Evolutionary conservation across 805 yeast species (phyloP).

Genomic region (Kregervanrija delftensis): DNA sequence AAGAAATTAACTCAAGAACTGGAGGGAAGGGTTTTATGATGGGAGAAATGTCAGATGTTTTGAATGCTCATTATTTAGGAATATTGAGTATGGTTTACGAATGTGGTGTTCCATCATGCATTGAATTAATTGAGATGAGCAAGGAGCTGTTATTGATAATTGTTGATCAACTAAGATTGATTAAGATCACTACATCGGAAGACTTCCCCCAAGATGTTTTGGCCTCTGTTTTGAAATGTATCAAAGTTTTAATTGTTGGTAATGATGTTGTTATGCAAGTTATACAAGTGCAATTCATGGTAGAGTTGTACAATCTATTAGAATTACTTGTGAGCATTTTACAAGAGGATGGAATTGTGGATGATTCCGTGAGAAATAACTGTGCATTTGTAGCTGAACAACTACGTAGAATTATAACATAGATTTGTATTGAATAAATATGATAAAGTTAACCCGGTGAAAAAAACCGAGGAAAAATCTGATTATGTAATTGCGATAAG

Average conservation of each 20-base stretch:
- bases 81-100: constrained; percentile 52
- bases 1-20: constrained; percentile 29
- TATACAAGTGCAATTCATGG: not conserved
- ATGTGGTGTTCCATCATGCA: constrained; percentile 49
- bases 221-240: constrained; percentile 8
- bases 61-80: constrained; percentile 52
- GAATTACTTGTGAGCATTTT: not conserved
- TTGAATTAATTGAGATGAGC: constrained; percentile 49
- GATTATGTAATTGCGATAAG: too few species aligned
- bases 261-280: not conserved
- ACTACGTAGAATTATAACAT: not conserved
- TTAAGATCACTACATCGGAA: not conserved
- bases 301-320: not conserved
- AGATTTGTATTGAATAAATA: too few species aligned
- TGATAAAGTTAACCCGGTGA: too few species aligned
- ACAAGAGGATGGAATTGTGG: constrained; percentile 1
- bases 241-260: not conserved
- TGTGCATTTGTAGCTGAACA: constrained; percentile 1
- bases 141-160: constrained; percentile 39
- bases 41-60: constrained; percentile 48
- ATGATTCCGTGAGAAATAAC: not conserved
- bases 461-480: too few species aligned
- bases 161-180: constrained; percentile 6
- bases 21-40: constrained; percentile 33
- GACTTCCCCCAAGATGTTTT: constrained; percentile 9